These are phyloP conservation scores for Coelomomyces lativittatus DNA, from an alignment of 371 early-diverging fungal genomes.

Conservation along the genomic window DNA sequence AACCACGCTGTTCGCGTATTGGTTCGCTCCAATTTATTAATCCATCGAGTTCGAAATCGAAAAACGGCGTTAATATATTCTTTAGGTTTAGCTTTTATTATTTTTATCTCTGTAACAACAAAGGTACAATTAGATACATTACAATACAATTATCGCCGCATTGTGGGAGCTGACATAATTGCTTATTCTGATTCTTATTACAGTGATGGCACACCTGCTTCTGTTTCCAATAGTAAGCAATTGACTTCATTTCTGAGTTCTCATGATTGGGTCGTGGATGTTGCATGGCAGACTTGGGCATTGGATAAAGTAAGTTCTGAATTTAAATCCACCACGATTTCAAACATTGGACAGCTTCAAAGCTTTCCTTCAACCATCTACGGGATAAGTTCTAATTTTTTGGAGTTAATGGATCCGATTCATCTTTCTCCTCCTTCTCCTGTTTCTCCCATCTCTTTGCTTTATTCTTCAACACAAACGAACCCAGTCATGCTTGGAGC, in stretches of 20 bases:
- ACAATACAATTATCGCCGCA: background rate
- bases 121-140: background rate
- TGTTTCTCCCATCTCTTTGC: background rate
- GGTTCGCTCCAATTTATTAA: constrained; percentile 6
- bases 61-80: constrained; percentile 11
- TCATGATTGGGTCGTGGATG: no score
- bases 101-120: constrained; percentile 6
- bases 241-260: no score
- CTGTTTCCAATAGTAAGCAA: background rate
- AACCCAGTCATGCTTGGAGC: constrained; percentile 3
- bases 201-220: background rate
- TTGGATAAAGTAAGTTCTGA: no score
- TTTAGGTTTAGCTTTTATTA: constrained; percentile 6
- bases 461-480: constrained; percentile 5
- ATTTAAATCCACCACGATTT: no score
- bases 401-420: background rate
- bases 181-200: background rate
- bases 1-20: constrained; percentile 3
- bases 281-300: no score
- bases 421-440: background rate
- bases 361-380: background rate
- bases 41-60: constrained; percentile 7
- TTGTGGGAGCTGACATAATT: background rate
- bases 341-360: no score
- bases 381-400: constrained; percentile 5